phyloP scores from a whole-genome alignment of 257 asterid genomes.

The Agastache rugosa region DNA sequence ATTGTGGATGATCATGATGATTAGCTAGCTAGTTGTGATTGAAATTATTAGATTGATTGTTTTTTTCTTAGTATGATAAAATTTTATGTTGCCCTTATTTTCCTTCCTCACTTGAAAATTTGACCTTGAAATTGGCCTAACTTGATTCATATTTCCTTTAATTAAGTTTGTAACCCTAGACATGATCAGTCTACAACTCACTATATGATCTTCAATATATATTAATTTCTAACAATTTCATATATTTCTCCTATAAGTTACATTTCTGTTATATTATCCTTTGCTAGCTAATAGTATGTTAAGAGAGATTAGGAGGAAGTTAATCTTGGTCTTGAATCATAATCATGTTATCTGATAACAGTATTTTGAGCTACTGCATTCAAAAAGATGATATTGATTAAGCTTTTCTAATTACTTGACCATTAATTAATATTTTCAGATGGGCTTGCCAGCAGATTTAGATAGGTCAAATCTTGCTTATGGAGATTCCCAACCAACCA shows the following conservation, averaged over 20 bases:
- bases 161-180: constrained; percentile 38
- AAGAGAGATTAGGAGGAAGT: neutral
- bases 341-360: neutral
- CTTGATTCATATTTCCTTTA: neutral
- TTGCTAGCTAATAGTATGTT: neutral
- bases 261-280: neutral
- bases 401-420: neutral
- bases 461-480: constrained; percentile 62
- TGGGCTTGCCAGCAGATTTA: constrained; percentile 61
- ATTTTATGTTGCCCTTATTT: neutral
- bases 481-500: constrained; percentile 63
- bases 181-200: constrained; percentile 24
- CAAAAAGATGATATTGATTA: neutral
- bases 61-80: neutral
- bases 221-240: too few relatives aligned
- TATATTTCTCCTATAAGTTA: too few relatives aligned
- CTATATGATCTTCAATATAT: too few relatives aligned
- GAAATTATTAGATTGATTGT: neutral
- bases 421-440: constrained; percentile 61
- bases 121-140: neutral
- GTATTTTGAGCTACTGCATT: neutral
- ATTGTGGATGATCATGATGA: neutral
- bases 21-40: neutral
- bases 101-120: neutral
- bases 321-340: neutral